Evolutionary conservation across 2,329 filamentous ascomycete species (phyloP), one percentile per base, ranked within the genome.

Genomic region (Ophiocordyceps camponoti-saundersi): DNA sequence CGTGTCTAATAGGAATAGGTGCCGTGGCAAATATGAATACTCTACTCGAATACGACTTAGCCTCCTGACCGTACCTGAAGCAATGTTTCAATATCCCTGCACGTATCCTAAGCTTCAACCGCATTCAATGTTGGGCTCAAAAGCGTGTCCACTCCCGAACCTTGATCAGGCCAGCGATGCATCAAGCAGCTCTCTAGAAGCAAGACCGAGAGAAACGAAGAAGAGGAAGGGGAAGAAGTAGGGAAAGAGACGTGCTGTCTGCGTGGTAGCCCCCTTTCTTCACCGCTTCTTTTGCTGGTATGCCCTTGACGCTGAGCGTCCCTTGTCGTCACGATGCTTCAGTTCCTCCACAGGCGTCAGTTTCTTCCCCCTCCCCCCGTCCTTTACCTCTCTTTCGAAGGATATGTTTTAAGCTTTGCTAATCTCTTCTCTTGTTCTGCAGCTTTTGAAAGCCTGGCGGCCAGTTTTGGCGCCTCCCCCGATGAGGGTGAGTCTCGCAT

Each of bases 401-500:
- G n/a, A 29, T 29, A 29, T 20, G 7, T 3, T 12, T 21, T 40
- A 20, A 4, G n/a, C 18, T n/a, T 11, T 40, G 36, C 36, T 40
- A 18, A 40, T 13, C 10, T n/a, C n/a, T 2, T 29, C 8, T 10
- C 26, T 6, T 29, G 7, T 11, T 29, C 26, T 46, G 20, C 44
- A 65, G 61, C 61, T 52, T 66, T 65, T 51, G 58, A 59, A 55
- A 53, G 56, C 29, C 53, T 64, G 46, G 58, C 63, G 36, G 48
- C 48, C 36, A 55, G 44, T 44, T 46, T 62, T 20, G 62, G 62
- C 29, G 59, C 62, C 22, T 62, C 64, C 18, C 52, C 64, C 36
- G 64, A 66, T 48, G 64, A 67, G 55, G 56, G 64, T 66, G 46
- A 55, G 61, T 45, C 12, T 26, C 36, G 36, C 41, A 39, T 15